Percentiles rank a stretch among this genome's conserved stretches.
Evolutionary conservation across 2,329 filamentous ascomycete species (phyloP).

Genomic region (Cephalotrichum gorgonifer): DNA sequence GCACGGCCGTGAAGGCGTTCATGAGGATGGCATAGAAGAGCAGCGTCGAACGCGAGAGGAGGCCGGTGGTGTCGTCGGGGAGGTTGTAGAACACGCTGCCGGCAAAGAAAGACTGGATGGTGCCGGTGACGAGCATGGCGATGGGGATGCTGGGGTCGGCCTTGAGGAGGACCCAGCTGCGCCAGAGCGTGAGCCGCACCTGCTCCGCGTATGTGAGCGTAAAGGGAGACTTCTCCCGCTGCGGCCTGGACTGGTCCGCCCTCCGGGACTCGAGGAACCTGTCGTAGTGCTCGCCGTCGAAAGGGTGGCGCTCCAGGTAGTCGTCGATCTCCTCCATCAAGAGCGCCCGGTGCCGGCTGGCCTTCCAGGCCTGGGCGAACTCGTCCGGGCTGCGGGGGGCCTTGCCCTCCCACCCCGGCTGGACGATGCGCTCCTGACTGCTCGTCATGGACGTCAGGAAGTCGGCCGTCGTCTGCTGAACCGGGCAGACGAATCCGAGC

Average conservation of each 20-base stretch:
- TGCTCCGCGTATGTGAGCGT: conserved; percentile 36
- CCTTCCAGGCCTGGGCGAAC: conserved; percentile 24
- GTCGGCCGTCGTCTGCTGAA: conserved; percentile 61
- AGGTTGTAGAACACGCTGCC: conserved; percentile 40
- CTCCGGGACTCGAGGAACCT: conserved; percentile 16
- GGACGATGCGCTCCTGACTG: conserved; percentile 21
- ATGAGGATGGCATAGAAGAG: conserved; percentile 44
- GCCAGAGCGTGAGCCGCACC: conserved; percentile 28
- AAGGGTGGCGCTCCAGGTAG: conserved; percentile 13
- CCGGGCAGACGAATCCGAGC: conserved; percentile 54
- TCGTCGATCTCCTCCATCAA: conserved; percentile 18
- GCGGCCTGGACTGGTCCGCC: conserved; percentile 18
- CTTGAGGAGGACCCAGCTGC: conserved; percentile 11
- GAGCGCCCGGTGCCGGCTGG: conserved; percentile 14
- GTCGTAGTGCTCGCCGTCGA: conserved; percentile 13
- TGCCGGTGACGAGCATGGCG: conserved; percentile 28
- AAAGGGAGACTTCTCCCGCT: conserved; percentile 35
- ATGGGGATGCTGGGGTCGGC: conserved; percentile 17
- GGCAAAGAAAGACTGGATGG: conserved; percentile 39
- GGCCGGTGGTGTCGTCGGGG: conserved; percentile 27
- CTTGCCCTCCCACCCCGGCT: conserved; percentile 20
- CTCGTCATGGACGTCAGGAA: conserved; percentile 52
- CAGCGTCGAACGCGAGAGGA: conserved; percentile 33
- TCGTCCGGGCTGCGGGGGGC: conserved; percentile 25
- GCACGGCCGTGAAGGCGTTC: conserved; percentile 32